These are phyloP conservation scores for Tylopilus rubrobrunneus DNA, from an alignment of 768 basidiomycete genomes.

Conservation along the genomic window DNA sequence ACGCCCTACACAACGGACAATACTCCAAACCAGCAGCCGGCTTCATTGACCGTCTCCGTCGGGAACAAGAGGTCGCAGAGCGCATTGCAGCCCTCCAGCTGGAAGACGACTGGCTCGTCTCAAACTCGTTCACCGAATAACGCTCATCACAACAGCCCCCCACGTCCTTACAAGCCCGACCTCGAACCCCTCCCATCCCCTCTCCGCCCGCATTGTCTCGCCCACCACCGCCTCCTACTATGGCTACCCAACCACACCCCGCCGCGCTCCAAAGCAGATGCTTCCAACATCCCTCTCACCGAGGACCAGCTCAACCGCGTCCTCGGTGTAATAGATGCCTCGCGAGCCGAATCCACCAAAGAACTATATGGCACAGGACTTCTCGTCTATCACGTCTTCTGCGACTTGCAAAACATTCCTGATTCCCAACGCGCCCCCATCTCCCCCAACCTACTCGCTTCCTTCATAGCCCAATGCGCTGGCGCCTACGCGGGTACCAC, in stretches of 20 bases:
- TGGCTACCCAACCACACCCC: background rate
- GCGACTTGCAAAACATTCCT: background rate
- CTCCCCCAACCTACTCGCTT: background rate
- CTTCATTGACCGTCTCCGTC: no score
- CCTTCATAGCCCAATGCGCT: background rate
- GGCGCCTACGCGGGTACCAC: background rate
- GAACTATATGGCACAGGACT: background rate
- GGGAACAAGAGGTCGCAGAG: no score
- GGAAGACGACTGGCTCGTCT: no score
- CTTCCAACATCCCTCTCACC: no score
- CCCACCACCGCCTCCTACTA: background rate
- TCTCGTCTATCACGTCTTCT: background rate
- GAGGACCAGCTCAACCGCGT: no score
- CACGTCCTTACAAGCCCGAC: background rate
- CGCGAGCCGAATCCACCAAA: background rate
- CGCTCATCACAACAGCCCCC: no score
- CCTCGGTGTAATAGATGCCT: background rate
- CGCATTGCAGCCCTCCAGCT: no score
- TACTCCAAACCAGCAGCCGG: no score
- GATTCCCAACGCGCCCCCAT: background rate
- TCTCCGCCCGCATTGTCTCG: background rate
- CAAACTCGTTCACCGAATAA: no score
- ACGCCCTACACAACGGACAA: no score
- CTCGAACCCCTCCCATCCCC: background rate
- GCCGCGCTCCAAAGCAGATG: no score